Evolutionary conservation across 225 moss, liverwort and hornwort species (phyloP), one percentile per base, ranked within the genome.

Genomic region (Takakia lepidozioides): DNA sequence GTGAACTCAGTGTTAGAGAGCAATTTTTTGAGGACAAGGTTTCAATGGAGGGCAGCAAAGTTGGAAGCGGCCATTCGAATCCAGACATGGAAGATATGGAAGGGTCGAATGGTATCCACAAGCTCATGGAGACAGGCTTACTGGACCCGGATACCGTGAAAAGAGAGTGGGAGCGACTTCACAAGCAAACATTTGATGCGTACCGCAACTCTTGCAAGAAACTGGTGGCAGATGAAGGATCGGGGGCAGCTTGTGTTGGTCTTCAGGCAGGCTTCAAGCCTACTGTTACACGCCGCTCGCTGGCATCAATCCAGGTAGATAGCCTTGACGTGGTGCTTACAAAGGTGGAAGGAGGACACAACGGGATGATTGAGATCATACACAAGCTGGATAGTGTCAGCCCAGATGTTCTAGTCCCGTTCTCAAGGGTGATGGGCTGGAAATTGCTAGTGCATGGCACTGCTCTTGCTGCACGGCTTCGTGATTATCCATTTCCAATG

Each of bases 1-100:
- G 86, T 58, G 86, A 95, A 64, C 75, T 86, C 43, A 84, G 80
- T 37, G 84, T 90, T 27, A 84, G 79, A 63, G 95, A 95, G 72
- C 86, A 78, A 51, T 66, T 89, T 19, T 60, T 95, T 53, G 82
- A 95, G 58, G 80, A 75, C 46, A 78, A 64, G 46, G 52, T 64
- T 48, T 46, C 62, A 37, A 69, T 77, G 63, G 84, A 71, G 40
- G 66, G 70, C 26, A 55, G 67, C 49, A 80, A 58, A 67, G 60
- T 60, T 64, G 67, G 79, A 54, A 65, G 62, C 1, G 62, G 43
- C 34, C 58, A 54, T 54, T 58, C 60, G 35, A 66, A 70, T 44
- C 66, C 73, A 41, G 77, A 82, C 50, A 73, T 66, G 40, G 76
- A 77, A 43, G 76, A 69, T 30, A 38, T 48, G 51, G 73, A 73